Percentiles rank a stretch among this genome's conserved stretches.
phyloP scores from a whole-genome alignment of 1,284 basidiomycete species.

The Crucibulum parvulum region DNA sequence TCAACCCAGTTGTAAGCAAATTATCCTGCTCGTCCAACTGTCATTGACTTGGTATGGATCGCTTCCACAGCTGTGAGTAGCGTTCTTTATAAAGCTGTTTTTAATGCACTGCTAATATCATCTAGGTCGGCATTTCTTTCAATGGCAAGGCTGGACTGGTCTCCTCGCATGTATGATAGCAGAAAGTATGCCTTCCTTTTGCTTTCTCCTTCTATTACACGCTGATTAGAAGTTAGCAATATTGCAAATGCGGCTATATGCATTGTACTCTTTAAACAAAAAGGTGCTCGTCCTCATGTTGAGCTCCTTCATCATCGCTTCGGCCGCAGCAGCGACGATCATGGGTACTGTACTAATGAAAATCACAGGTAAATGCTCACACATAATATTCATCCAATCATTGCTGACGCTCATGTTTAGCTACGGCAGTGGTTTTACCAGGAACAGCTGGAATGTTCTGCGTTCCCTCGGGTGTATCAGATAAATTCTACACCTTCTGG shows the following conservation, averaged over 20 bases:
- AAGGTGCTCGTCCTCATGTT: conserved; percentile 54
- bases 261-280: conserved; percentile 60
- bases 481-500: conserved; percentile 62
- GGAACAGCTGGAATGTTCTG: conserved; percentile 45
- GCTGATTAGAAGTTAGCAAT: conserved; percentile 44
- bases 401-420: conserved; percentile 14
- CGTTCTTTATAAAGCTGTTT: not conserved
- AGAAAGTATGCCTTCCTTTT: conserved; percentile 46
- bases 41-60: not conserved
- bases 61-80: too few relatives aligned
- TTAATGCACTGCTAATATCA: not conserved
- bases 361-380: conserved; percentile 44
- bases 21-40: not conserved
- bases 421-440: conserved; percentile 23
- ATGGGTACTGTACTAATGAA: conserved; percentile 49
- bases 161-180: conserved; percentile 57
- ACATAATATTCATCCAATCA: not conserved
- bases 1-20: conserved; percentile 13
- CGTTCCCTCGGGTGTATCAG: conserved; percentile 40
- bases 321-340: conserved; percentile 49
- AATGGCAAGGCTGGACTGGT: conserved; percentile 67
- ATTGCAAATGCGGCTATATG: conserved; percentile 68
- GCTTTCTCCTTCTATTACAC: not conserved
- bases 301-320: conserved; percentile 44
- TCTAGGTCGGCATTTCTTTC: conserved; percentile 52